A percentile compares a stretch with the other conserved stretches of the same genome.
These are phyloP conservation scores for Scedosporium dehoogii DNA, from an alignment of 2,329 filamentous ascomycete genomes.

Conservation along the genomic window DNA sequence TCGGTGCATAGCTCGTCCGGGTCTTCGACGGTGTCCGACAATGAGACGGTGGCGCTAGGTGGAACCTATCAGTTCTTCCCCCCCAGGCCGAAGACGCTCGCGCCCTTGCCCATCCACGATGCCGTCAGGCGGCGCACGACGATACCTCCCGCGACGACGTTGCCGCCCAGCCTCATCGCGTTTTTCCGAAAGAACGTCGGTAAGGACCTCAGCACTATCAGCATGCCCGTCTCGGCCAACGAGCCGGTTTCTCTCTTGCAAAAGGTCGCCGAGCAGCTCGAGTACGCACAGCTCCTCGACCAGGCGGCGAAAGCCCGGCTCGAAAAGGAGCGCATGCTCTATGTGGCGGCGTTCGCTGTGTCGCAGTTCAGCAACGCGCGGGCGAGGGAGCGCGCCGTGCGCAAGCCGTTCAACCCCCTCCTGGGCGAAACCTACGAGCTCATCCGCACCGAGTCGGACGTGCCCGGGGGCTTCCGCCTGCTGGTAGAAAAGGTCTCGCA, in stretches of 20 bases:
- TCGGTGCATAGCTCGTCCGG: conserved; percentile 44
- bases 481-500: conserved; percentile 95
- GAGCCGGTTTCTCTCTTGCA: conserved; percentile 85
- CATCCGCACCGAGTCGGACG: conserved; percentile 68
- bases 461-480: conserved; percentile 68
- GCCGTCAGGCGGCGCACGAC: conserved; percentile 56
- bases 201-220: conserved; percentile 92
- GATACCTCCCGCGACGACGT: conserved; percentile 63
- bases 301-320: conserved; percentile 55
- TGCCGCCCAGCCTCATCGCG: conserved; percentile 83
- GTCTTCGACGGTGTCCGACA: conserved; percentile 50
- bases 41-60: conserved; percentile 42
- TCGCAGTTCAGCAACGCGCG: conserved; percentile 74
- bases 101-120: conserved; percentile 64
- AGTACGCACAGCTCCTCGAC: conserved; percentile 81
- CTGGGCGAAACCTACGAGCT: conserved; percentile 94
- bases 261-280: conserved; percentile 78
- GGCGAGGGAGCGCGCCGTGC: conserved; percentile 80
- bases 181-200: conserved; percentile 96
- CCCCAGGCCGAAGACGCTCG: conserved; percentile 61
- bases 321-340: conserved; percentile 61
- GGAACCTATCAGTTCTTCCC: conserved; percentile 61
- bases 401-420: conserved; percentile 96
- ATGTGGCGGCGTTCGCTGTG: conserved; percentile 83
- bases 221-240: conserved; percentile 95